Evolutionary conservation across 176 grass and related monocot species (phyloP).

Genomic region (Raddia guianensis): DNA sequence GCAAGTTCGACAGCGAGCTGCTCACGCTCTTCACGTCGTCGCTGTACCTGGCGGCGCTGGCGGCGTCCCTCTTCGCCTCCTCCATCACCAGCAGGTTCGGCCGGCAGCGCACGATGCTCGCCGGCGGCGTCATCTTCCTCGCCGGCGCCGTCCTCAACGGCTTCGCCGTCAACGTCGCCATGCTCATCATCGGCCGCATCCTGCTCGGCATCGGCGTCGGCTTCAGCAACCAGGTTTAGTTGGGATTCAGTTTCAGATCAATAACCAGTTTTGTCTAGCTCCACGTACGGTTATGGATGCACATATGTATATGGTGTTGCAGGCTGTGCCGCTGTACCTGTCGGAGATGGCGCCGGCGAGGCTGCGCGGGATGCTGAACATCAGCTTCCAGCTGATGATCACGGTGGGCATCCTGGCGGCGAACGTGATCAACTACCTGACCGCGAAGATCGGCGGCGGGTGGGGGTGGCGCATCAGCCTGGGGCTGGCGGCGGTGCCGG

Average conservation of each 20-base stretch:
- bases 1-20: conserved; percentile 78
- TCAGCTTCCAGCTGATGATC: conserved; percentile 58
- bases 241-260: not conserved
- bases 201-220: conserved; percentile 46
- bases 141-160: conserved; percentile 32
- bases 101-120: conserved; percentile 45
- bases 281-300: too few species aligned
- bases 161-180: conserved; percentile 28
- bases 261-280: too few species aligned
- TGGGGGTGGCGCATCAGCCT: conserved; percentile 51
- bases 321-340: conserved; percentile 50
- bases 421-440: conserved; percentile 51
- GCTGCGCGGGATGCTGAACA: conserved; percentile 54
- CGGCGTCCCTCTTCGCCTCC: conserved; percentile 46
- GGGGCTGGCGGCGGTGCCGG: conserved; percentile 34
- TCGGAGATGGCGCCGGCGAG: conserved; percentile 54
- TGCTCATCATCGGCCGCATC: conserved; percentile 51
- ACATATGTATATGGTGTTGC: not conserved
- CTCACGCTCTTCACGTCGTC: conserved; percentile 86
- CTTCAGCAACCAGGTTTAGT: conserved; percentile 42
- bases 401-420: conserved; percentile 46
- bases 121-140: conserved; percentile 45
- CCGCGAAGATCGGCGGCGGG: conserved; percentile 39
- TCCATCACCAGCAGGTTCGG: conserved; percentile 39
- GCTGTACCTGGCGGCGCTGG: conserved; percentile 60